phyloP scores from a whole-genome alignment of 345 rosid genomes.

The Diplotaxis tenuifolia region DNA sequence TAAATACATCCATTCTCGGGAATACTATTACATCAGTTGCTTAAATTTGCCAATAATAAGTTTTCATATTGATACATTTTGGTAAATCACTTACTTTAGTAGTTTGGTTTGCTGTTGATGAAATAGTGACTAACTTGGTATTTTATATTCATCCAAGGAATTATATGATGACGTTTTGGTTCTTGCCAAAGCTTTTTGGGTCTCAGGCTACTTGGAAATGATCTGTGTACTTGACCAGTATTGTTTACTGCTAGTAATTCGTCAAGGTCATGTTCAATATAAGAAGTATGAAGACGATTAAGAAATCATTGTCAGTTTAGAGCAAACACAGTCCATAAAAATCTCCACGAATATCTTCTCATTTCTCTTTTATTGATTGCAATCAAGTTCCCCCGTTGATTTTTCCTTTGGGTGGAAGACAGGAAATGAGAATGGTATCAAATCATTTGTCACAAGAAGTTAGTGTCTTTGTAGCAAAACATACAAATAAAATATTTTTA shows the following conservation, averaged over 20 bases:
- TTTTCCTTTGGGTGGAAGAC: constrained; percentile 28
- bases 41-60: not conserved
- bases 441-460: constrained; percentile 33
- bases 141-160: not conserved
- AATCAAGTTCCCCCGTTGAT: constrained; percentile 26
- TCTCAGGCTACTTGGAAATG: not conserved
- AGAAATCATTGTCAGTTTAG: not conserved
- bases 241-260: not conserved
- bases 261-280: not conserved
- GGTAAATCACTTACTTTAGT: not conserved
- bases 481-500: not conserved
- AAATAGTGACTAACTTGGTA: not conserved
- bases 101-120: not conserved
- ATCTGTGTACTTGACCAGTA: not conserved
- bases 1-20: not conserved
- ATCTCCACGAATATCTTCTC: not conserved
- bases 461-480: constrained; percentile 13
- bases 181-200: not conserved
- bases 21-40: not conserved
- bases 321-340: not conserved
- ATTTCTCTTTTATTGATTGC: constrained; percentile 1
- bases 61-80: not conserved
- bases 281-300: not conserved
- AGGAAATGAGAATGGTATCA: constrained; percentile 40
- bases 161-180: too few relatives aligned